These are phyloP conservation scores for Colletotrichum sp. DNA, from an alignment of 2,329 filamentous ascomycete genomes.

Conservation along the genomic window DNA sequence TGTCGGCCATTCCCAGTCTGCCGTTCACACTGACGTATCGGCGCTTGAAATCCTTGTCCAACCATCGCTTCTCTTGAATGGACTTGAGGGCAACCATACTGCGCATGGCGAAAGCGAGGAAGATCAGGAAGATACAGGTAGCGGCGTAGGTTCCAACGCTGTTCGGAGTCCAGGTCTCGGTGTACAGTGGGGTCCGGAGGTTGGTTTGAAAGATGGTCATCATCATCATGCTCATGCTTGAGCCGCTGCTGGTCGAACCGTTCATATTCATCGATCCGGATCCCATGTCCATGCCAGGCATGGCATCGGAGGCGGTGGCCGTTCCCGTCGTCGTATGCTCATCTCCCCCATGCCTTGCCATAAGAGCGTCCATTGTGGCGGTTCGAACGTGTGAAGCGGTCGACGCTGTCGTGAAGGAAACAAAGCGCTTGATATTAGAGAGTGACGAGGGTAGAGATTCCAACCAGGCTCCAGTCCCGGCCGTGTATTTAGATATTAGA, in stretches of 20 bases:
- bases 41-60: conserved; percentile 73
- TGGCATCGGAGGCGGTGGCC: background rate
- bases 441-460: background rate
- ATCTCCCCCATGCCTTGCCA: conserved; percentile 13
- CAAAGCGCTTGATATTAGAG: background rate
- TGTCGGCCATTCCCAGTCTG: conserved; percentile 62
- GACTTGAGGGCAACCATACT: conserved; percentile 74
- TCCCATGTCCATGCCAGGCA: conserved; percentile 19
- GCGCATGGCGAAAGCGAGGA: conserved; percentile 74
- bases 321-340: background rate
- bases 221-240: conserved; percentile 37
- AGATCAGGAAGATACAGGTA: conserved; percentile 89
- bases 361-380: conserved; percentile 7
- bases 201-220: conserved; percentile 66
- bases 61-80: conserved; percentile 68
- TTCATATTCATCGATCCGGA: conserved; percentile 13
- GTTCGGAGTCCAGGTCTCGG: conserved; percentile 74
- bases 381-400: background rate
- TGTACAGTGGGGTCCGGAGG: conserved; percentile 57
- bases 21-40: conserved; percentile 79
- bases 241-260: background rate
- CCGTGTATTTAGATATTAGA: background rate
- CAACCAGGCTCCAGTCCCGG: conserved; percentile 21
- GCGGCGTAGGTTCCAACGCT: conserved; percentile 78
- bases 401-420: background rate